Evolutionary conservation across 2,329 filamentous ascomycete genomes (phyloP).

Genomic region (Cladosporium colombiae): DNA sequence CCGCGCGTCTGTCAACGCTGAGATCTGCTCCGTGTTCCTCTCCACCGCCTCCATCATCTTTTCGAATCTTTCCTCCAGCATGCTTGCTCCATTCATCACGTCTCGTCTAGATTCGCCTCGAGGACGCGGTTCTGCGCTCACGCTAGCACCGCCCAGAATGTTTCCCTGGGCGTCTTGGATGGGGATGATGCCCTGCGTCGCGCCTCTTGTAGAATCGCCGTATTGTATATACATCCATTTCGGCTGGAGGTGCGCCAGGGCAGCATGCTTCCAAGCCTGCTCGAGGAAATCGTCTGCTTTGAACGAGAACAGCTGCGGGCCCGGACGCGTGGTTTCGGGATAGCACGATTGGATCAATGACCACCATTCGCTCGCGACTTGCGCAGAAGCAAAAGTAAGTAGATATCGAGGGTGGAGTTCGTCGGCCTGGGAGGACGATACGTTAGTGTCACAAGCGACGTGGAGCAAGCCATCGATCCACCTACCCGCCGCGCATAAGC

Average conservation of each 20-base stretch:
- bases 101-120: conserved; percentile 23
- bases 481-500: conserved; percentile 33
- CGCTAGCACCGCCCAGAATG: conserved; percentile 26
- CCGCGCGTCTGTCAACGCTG: conserved; percentile 22
- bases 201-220: conserved; percentile 25
- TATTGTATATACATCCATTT: conserved; percentile 37
- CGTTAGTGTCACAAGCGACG: neutral
- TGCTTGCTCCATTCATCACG: conserved; percentile 23
- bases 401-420: conserved; percentile 35
- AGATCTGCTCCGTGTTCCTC: conserved; percentile 30
- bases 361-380: conserved; percentile 38
- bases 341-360: conserved; percentile 34
- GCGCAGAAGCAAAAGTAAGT: conserved; percentile 36
- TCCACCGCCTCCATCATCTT: conserved; percentile 31
- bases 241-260: conserved; percentile 33
- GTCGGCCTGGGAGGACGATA: conserved; percentile 23
- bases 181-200: conserved; percentile 33
- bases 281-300: conserved; percentile 31
- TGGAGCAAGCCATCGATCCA: neutral
- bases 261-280: conserved; percentile 33
- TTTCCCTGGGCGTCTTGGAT: conserved; percentile 33
- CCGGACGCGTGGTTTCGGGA: conserved; percentile 32
- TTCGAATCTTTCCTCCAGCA: conserved; percentile 30
- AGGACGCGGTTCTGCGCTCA: conserved; percentile 22
- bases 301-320: conserved; percentile 38